Evolutionary conservation across 305 asterid genomes (phyloP).

Genomic region (Solanum hybrid): DNA sequence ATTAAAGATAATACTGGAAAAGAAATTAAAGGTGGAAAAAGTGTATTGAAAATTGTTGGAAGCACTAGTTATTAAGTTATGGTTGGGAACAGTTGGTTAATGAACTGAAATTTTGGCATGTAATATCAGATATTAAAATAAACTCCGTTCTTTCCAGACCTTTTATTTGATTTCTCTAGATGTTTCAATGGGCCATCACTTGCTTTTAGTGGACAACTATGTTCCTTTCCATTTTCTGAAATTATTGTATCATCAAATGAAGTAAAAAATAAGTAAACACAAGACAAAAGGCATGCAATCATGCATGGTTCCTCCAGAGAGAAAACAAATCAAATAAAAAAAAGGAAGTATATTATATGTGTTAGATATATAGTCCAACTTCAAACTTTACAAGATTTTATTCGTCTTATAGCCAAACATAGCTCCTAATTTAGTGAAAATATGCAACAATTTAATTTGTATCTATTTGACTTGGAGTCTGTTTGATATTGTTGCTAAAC

Average conservation of each 20-base stretch:
- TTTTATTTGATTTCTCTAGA: not conserved
- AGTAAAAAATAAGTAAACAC: not conserved
- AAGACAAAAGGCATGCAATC: not conserved
- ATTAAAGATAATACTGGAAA: not conserved
- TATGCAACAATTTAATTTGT: not conserved
- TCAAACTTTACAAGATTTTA: not conserved
- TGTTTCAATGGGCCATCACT: not conserved
- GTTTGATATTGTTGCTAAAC: too few species aligned
- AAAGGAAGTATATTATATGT: not conserved
- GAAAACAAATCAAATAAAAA: not conserved
- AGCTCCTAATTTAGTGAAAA: not conserved
- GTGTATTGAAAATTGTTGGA: not conserved
- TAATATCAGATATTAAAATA: not conserved
- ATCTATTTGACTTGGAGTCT: not conserved
- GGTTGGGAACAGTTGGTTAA: not conserved
- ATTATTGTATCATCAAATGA: not conserved
- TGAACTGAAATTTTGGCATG: not conserved
- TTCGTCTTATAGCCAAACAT: not conserved
- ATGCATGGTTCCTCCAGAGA: not conserved
- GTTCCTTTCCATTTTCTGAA: not conserved
- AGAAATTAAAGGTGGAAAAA: not conserved
- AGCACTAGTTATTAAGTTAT: not conserved
- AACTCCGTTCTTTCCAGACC: not conserved
- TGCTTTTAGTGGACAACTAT: not conserved
- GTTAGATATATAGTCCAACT: not conserved